Base-by-base conservation (phyloP, 495 filamentous ascomycete species). In the Copromyces sp. region DNA sequence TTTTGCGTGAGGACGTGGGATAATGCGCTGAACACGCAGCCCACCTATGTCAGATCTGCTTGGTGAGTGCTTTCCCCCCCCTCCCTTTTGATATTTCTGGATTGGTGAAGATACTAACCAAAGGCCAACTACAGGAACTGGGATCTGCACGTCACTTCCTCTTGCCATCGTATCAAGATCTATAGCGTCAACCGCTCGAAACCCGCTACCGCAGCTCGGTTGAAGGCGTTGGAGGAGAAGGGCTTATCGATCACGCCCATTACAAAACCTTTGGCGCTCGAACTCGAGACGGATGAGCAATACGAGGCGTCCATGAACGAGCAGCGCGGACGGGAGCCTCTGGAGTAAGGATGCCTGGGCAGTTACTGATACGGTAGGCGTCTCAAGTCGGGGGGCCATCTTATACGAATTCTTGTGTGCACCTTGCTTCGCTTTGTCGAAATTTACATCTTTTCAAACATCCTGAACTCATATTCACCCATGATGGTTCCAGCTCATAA, bases 81-180 rank as follows among this genome's bases (percentile, higher is more conserved):
- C 9, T n/a, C n/a, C n/a, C n/a, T n/a, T n/a, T 9, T 16, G 9
- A 39, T 32, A 2, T 39, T 9, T 68, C 20, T 9, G 16, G 3
- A 29, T 32, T 71, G 14, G 16, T 3, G 9, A 20, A 47, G 44
- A 11, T 17, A 29, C 59, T 71, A 14, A 71, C 71, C 1, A 32
- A 35, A 16, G 9, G 24, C 1, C 1, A 39, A 45, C 9, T 40
- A 17, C 11, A 78, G 77, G 85, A 87, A 87, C 77, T 91, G 88
- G 89, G 89, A 88, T 47, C 80, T 91, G 16, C 89, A 91, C 79
- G 89, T 92, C 37, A 91, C 89, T 2, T 86, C 84, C n/a, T 89
- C 86, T 4, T 87, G 86, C 39, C 90, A 91, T 75, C 84, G 89
- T 3, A 85, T 92, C 79, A 88, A 81, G 71, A 75, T 91, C 12